These are phyloP conservation scores for Saraca asoca DNA, from an alignment of 331 rosid genomes.

Conservation along the genomic window DNA sequence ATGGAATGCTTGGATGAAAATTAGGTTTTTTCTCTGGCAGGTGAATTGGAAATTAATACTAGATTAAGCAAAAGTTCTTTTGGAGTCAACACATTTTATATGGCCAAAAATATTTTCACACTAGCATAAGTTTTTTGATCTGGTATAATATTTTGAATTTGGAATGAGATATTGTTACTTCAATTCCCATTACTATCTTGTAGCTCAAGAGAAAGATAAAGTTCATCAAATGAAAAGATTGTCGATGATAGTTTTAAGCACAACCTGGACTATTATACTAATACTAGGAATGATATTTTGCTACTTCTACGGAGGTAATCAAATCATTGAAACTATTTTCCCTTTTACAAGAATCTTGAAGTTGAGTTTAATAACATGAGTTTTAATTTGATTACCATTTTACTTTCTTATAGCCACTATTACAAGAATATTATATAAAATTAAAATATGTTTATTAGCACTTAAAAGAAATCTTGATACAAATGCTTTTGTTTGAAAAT, in stretches of 20 bases:
- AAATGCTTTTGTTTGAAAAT: too few relatives aligned
- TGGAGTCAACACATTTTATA: not conserved
- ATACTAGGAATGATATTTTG: not conserved
- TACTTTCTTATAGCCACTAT: not conserved
- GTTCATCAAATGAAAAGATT: not conserved
- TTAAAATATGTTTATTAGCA: constrained; percentile 14
- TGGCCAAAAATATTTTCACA: too few relatives aligned
- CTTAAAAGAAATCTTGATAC: constrained; percentile 33
- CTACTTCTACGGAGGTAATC: constrained; percentile 21
- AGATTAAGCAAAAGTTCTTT: not conserved
- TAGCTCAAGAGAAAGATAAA: not conserved
- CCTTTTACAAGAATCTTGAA: not conserved
- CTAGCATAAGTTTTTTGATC: too few relatives aligned
- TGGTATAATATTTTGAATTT: too few relatives aligned
- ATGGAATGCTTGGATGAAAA: constrained; percentile 56
- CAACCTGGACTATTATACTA: not conserved
- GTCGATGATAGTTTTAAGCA: not conserved
- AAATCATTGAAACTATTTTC: too few relatives aligned
- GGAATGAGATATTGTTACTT: too few relatives aligned
- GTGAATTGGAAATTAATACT: constrained; percentile 14
- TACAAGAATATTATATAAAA: not conserved
- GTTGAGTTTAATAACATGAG: too few relatives aligned
- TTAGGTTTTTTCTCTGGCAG: constrained; percentile 58
- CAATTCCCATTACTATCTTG: too few relatives aligned
- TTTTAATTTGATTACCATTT: not conserved